phyloP scores from a whole-genome alignment of 257 asterid genomes.

The Jaltomata sinuosa region DNA sequence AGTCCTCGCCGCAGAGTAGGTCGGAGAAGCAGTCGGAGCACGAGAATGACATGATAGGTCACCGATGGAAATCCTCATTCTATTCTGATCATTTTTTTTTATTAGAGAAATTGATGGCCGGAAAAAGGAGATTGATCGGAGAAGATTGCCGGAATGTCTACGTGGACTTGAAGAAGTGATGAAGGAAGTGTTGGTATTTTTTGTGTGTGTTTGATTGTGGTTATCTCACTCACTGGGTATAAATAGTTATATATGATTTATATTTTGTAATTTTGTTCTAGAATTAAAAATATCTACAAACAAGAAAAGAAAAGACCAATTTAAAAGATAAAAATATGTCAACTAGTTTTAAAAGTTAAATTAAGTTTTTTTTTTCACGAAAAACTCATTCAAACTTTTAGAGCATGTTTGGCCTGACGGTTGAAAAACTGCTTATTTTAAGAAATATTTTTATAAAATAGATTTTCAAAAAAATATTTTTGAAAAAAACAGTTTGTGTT shows the following conservation, averaged over 20 bases:
- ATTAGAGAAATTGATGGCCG: slow-evolving; percentile 21
- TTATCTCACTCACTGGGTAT: slow-evolving; percentile 30
- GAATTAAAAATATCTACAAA: neutral
- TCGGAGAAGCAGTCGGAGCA: slow-evolving; percentile 92
- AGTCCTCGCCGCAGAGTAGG: slow-evolving; percentile 91
- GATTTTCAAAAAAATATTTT: no score
- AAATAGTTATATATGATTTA: slow-evolving; percentile 33
- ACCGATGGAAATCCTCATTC: slow-evolving; percentile 25
- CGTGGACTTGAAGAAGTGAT: slow-evolving; percentile 21
- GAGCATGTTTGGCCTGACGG: no score
- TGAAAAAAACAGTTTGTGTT: no score
- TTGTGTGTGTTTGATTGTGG: slow-evolving; percentile 28
- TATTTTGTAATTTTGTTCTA: slow-evolving; percentile 9
- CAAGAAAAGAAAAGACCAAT: neutral
- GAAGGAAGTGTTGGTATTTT: slow-evolving; percentile 16
- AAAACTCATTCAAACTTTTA: no score
- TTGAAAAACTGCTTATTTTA: no score
- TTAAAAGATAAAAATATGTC: neutral
- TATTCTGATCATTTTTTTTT: slow-evolving; percentile 22
- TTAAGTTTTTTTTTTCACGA: neutral
- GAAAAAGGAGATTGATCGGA: slow-evolving; percentile 53
- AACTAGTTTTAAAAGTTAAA: neutral
- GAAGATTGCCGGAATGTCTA: slow-evolving; percentile 35
- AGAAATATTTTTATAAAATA: no score
- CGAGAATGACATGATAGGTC: slow-evolving; percentile 53